Evolutionary conservation across 345 rosid genomes (phyloP).

Genomic region (Populus alba): DNA sequence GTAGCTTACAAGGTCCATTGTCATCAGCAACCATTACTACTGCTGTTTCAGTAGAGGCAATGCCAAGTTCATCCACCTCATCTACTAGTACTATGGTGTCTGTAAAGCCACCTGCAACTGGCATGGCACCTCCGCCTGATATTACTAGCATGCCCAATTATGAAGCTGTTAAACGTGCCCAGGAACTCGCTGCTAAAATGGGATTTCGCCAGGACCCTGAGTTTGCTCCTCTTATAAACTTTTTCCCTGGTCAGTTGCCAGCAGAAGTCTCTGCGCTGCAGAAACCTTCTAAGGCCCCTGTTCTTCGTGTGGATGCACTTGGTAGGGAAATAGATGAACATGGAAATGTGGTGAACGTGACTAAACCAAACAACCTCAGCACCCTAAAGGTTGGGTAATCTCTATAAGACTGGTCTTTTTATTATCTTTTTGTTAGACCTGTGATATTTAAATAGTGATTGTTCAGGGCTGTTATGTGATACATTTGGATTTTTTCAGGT

Average conservation of each 20-base stretch:
- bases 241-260: conserved; percentile 67
- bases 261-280: conserved; percentile 55
- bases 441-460: not conserved
- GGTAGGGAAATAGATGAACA: conserved; percentile 98
- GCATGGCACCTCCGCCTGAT: conserved; percentile 34
- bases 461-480: not conserved
- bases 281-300: conserved; percentile 85
- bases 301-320: conserved; percentile 81
- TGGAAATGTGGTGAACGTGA: conserved; percentile 72
- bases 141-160: conserved; percentile 44
- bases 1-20: conserved; percentile 24
- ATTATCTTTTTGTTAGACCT: not conserved
- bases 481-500: conserved; percentile 49
- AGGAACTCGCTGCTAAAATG: conserved; percentile 82
- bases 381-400: conserved; percentile 70
- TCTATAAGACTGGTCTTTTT: not conserved
- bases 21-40: conserved; percentile 25
- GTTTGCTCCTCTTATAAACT: conserved; percentile 64
- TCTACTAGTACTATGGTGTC: conserved; percentile 33
- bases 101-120: conserved; percentile 32
- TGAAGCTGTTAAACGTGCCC: conserved; percentile 91
- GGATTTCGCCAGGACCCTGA: conserved; percentile 80
- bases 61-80: conserved; percentile 26
- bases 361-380: conserved; percentile 93
- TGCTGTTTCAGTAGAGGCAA: conserved; percentile 26